Conservation (phyloP, 2,329 filamentous ascomycete genomes). For the Cercospora sp. region DNA sequence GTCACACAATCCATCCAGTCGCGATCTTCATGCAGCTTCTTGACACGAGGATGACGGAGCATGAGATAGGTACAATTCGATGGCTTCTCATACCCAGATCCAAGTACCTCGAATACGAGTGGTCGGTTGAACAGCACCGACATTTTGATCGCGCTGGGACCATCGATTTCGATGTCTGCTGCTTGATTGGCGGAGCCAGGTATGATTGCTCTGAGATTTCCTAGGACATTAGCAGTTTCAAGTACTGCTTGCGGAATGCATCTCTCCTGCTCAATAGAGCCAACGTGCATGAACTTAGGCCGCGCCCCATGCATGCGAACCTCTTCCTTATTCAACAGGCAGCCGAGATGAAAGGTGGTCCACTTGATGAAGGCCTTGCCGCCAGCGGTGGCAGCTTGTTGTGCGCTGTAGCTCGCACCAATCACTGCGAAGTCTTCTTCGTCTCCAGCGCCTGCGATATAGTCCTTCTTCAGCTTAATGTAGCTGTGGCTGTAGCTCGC, state of each 20-base stretch:
- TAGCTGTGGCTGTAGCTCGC: conserved; percentile 37
- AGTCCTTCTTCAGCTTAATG: conserved; percentile 89
- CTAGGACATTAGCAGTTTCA: conserved; percentile 46
- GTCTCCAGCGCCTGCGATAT: conserved; percentile 68
- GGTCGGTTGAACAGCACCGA: conserved; percentile 65
- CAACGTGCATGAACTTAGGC: conserved; percentile 67
- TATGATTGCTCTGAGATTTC: conserved; percentile 41
- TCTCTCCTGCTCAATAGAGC: conserved; percentile 49
- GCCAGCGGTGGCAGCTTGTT: conserved; percentile 58
- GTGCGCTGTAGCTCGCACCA: conserved; percentile 69
- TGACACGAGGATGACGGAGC: conserved; percentile 72
- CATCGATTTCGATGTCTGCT: conserved; percentile 29
- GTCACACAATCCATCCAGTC: conserved; percentile 67
- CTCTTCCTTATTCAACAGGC: conserved; percentile 66
- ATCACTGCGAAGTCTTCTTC: conserved; percentile 80
- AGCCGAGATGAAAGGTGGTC: conserved; percentile 81
- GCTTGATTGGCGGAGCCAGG: conserved; percentile 28
- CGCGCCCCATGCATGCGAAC: conserved; percentile 53
- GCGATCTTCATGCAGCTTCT: conserved; percentile 76
- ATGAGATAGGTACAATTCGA: conserved; percentile 70
- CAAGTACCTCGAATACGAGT: conserved; percentile 76
- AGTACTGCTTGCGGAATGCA: conserved; percentile 50
- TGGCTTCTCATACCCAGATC: conserved; percentile 74
- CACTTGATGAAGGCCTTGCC: conserved; percentile 55
- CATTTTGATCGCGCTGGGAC: conserved; percentile 34